phyloP scores from a whole-genome alignment of 495 filamentous ascomycete species.

The Podospora pseudoanserina region DNA sequence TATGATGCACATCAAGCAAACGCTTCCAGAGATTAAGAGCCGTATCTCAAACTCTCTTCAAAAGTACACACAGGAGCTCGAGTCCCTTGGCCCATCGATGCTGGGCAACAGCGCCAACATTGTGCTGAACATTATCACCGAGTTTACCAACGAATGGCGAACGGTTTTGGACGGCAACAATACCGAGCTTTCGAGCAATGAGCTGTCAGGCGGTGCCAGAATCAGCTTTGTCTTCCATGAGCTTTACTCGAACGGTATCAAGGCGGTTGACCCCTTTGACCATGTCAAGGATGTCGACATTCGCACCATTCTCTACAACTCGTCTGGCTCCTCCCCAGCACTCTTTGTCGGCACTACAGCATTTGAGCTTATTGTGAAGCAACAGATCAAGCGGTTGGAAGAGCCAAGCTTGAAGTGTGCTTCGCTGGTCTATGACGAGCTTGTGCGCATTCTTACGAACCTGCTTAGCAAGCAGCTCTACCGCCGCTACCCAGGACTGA shows the following conservation, averaged over 20 bases:
- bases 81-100: conserved; percentile 85
- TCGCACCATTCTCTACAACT: conserved; percentile 94
- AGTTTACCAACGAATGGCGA: conserved; percentile 96
- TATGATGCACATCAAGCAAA: conserved; percentile 99
- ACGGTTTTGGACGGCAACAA: conserved; percentile 96
- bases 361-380: conserved; percentile 97
- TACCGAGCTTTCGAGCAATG: conserved; percentile 86
- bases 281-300: conserved; percentile 97
- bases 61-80: conserved; percentile 83
- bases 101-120: conserved; percentile 96
- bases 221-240: conserved; percentile 99
- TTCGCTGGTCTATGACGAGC: conserved; percentile 93
- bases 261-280: conserved; percentile 97
- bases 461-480: conserved; percentile 86
- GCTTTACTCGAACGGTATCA: conserved; percentile 95
- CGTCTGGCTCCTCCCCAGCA: conserved; percentile 92
- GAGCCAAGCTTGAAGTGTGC: conserved; percentile 97
- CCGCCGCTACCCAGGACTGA: conserved; percentile 84
- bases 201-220: conserved; percentile 93
- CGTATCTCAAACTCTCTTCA: conserved; percentile 88
- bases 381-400: conserved; percentile 94
- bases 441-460: conserved; percentile 91
- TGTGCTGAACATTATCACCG: conserved; percentile 96
- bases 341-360: conserved; percentile 97
- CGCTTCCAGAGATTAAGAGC: conserved; percentile 94